Evolutionary conservation across 768 basidiomycete species (phyloP).

Genomic region (Pleurotus tuoliensis): DNA sequence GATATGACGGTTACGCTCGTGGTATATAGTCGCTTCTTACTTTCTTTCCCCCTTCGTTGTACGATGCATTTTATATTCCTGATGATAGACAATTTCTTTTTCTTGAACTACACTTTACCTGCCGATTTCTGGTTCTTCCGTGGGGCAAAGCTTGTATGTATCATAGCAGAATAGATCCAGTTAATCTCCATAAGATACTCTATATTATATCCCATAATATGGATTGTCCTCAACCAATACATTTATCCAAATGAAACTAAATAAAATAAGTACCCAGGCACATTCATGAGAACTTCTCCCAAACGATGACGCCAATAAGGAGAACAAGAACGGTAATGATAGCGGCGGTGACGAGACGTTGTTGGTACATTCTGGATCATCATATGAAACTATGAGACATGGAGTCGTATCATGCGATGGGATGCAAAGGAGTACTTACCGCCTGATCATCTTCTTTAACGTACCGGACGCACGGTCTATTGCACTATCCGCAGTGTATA

Average conservation of each 20-base stretch:
- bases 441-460: conserved; percentile 91
- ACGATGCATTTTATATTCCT: conserved; percentile 11
- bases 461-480: conserved; percentile 92
- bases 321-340: conserved; percentile 85
- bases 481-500: conserved; percentile 80
- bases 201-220: conserved; percentile 1
- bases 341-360: conserved; percentile 80
- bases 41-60: conserved; percentile 16
- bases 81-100: conserved; percentile 3
- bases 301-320: conserved; percentile 77
- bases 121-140: conserved; percentile 3
- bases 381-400: conserved; percentile 31
- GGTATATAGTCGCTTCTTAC: conserved; percentile 22
- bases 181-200: conserved; percentile 4
- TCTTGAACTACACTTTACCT: background rate
- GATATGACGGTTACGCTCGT: conserved; percentile 19
- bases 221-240: conserved; percentile 11
- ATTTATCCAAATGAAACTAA: conserved; percentile 12
- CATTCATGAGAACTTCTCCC: conserved; percentile 71
- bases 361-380: conserved; percentile 88
- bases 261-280: conserved; percentile 23
- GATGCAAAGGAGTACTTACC: conserved; percentile 48
- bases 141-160: conserved; percentile 8
- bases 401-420: conserved; percentile 12
- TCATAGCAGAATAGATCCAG: conserved; percentile 8